Base-by-base conservation (phyloP, 768 basidiomycete genomes). In the Trametes sanguinea region DNA sequence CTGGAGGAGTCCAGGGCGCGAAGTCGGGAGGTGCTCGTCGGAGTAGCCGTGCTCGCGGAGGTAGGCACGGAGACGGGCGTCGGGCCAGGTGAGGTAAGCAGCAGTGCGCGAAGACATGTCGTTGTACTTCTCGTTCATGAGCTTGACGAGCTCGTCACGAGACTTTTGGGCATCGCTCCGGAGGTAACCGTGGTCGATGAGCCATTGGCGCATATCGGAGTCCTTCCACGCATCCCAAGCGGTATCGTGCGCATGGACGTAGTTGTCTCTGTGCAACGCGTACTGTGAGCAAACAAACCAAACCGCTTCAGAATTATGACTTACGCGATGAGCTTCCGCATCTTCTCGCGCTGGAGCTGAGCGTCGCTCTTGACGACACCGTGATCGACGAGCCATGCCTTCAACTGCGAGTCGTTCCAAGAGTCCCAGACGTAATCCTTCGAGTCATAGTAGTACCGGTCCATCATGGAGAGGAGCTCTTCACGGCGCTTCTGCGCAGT, bases 31-130 rank as follows among this genome's bases (percentile, higher is more conserved):
- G 53, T 79, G 77, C n/a, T 80, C 80, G 67, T 95, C 93, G 64
- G 81, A 77, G 32, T 96, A 69, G 51, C 89, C 90, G 65, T 84
- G 83, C 69, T 90, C 85, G 46, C 94, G 83, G 17, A 98, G 82
- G 75, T 92, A 97, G 1, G 90, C 94, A 48, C 95, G 88, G 30
- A 98, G 85, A 35, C 95, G 84, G 3, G 95, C 92, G 69, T 98
- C 95, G 11, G 93, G 92, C 96, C 96, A 98, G 9, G 83, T 82
- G 52, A 95, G 78, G 75, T 96, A 97, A 2, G 85, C 77, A 2
- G 86, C 80, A 1, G 81, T 80, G 39, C 77, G 75, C 5, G 67
- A 11, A 11, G 57, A 46, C 16, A 67, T 78, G 57, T 64, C 58
- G 29, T 32, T 56, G 54, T 73, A 92, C 87, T 90, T 90, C 53